Conservation (phyloP, 2,329 filamentous ascomycete genomes). For the Curvularia spicifera region DNA sequence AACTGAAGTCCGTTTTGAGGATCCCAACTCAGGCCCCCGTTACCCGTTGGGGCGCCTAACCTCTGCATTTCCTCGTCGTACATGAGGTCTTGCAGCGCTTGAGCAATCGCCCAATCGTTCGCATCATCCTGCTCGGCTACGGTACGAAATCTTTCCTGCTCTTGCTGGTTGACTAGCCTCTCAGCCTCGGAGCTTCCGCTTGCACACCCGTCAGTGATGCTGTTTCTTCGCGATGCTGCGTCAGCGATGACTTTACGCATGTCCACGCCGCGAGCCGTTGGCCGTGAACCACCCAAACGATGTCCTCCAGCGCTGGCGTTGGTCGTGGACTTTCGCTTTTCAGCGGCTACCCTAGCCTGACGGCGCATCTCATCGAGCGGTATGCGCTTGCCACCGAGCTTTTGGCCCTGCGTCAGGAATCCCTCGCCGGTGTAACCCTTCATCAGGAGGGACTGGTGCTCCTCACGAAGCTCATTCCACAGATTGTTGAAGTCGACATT, state of each 20-base stretch:
- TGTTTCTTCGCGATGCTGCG: slow-evolving; percentile 70
- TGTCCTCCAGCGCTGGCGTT: slow-evolving; percentile 74
- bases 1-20: slow-evolving; percentile 46
- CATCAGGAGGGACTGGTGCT: slow-evolving; percentile 74
- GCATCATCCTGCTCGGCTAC: slow-evolving; percentile 87
- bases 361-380: slow-evolving; percentile 74
- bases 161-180: slow-evolving; percentile 71
- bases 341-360: slow-evolving; percentile 74
- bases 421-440: slow-evolving; percentile 93
- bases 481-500: slow-evolving; percentile 81
- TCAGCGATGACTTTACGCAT: slow-evolving; percentile 75
- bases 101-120: slow-evolving; percentile 84
- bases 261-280: slow-evolving; percentile 65
- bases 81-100: slow-evolving; percentile 84
- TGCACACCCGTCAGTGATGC: slow-evolving; percentile 75
- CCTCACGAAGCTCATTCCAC: slow-evolving; percentile 88
- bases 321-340: slow-evolving; percentile 67
- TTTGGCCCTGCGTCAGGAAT: slow-evolving; percentile 77
- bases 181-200: slow-evolving; percentile 70
- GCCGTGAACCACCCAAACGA: slow-evolving; percentile 70
- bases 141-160: slow-evolving; percentile 75
- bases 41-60: slow-evolving; percentile 47
- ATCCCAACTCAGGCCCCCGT: slow-evolving; percentile 48
- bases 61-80: slow-evolving; percentile 72
- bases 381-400: slow-evolving; percentile 68